phyloP scores from a whole-genome alignment of 1,139 yeast genomes.

The Suhomyces panamericanus region DNA sequence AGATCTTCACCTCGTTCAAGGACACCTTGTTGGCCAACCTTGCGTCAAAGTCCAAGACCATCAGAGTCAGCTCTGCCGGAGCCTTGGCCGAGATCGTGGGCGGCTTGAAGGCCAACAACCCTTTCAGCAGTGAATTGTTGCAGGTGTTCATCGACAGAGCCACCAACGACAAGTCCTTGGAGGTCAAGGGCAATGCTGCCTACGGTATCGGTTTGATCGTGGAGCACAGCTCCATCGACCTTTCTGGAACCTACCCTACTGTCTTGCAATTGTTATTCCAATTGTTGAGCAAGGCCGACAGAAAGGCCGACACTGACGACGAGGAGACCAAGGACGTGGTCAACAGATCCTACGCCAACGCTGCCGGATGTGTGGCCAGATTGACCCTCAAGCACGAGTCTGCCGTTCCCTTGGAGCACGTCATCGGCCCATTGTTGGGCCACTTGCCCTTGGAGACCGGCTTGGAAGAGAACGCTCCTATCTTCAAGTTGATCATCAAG shows the following conservation, averaged over 20 bases:
- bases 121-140: constrained; percentile 68
- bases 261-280: constrained; percentile 78
- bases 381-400: constrained; percentile 73
- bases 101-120: constrained; percentile 70
- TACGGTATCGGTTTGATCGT: constrained; percentile 89
- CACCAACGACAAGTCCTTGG: constrained; percentile 75
- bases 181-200: constrained; percentile 94
- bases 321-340: constrained; percentile 81
- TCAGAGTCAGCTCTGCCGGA: constrained; percentile 85
- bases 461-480: constrained; percentile 89
- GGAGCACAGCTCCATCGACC: constrained; percentile 58
- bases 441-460: constrained; percentile 89
- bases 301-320: constrained; percentile 61
- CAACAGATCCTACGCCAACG: constrained; percentile 86
- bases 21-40: constrained; percentile 62
- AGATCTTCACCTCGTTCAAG: constrained; percentile 73
- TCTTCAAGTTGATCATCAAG: constrained; percentile 73
- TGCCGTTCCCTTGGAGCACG: constrained; percentile 77
- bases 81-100: constrained; percentile 85
- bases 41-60: constrained; percentile 63
- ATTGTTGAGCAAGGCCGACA: constrained; percentile 75
- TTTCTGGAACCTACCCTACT: constrained; percentile 62
- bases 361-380: constrained; percentile 96
- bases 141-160: constrained; percentile 69
- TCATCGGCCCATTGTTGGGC: constrained; percentile 70